Base-by-base conservation (phyloP, 495 filamentous ascomycete genomes). In the Penicillium nucicola region DNA sequence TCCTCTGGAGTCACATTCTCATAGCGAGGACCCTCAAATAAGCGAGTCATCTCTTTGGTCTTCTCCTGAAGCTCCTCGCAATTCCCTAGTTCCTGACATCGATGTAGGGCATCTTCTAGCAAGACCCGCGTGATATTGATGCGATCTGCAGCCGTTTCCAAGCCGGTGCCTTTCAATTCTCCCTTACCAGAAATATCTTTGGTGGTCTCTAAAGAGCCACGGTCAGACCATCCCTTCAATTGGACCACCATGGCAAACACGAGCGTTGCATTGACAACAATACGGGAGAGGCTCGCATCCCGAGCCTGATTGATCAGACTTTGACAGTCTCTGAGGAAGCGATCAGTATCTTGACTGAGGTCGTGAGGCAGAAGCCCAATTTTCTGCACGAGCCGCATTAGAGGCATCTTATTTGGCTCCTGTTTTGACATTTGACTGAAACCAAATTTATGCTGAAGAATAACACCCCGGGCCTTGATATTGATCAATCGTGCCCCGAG, bases 1-100 rank as follows among this genome's bases (percentile, higher is more conserved):
- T 56, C 53, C 33, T 56, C 37, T 33, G 15, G 14, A 34, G 53
- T 56, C 4, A 56, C 48, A 15, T 2, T 30, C 8, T 56, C 48
- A 12, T 56, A 56, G 5, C 43, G 53, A 12, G 53, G 11, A 4
- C 52, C 41, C 14, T 56, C 38, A 12, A 13, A 56, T 14, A 52
- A 41, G 8, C 39, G 31, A 22, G 18, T 9, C 42, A 56, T 56
- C n/a, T 47, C 53, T n/a, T 48, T 12, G 9, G 48, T 33, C 11
- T 35, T n/a, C 9, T 56, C 35, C 38, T 40, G 20, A n/a, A 56
- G 48, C 18, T 52, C 53, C 1, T 20, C 7, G 7, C 32, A 44
- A 23, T 48, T 45, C 2, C 39, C 39, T n/a, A 56, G 43, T 39
- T 8, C 9, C 3, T 44, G 30, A 23, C 53, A 56, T 47, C 47